A percentile compares a stretch with the other conserved stretches of the same genome.
Conservation (phyloP, 1,284 basidiomycete genomes). For the Cryptococcus jaspeensis region DNA sequence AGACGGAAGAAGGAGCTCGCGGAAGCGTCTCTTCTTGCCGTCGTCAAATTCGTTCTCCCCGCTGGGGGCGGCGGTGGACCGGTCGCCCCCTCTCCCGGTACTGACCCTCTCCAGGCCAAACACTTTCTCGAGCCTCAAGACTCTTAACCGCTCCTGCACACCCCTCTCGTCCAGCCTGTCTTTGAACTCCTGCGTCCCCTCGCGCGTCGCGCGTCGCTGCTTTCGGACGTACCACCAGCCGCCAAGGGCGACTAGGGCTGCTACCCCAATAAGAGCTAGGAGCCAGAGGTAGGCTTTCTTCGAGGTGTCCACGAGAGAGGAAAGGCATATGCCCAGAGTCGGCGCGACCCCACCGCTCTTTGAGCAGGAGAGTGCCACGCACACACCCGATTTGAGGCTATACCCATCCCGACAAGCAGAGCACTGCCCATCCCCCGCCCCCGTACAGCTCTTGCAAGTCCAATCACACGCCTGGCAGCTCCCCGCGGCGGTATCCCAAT, state of each 20-base stretch:
- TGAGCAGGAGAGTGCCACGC: conserved; percentile 32
- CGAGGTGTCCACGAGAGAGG: conserved; percentile 26
- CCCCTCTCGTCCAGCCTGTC: conserved; percentile 32
- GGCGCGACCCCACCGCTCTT: conserved; percentile 24
- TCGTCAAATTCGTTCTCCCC: conserved; percentile 6
- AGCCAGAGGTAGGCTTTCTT: conserved; percentile 21
- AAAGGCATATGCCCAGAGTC: conserved; percentile 49
- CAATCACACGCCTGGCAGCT: conserved; percentile 45
- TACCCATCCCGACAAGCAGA: conserved; percentile 42
- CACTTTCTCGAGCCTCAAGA: conserved; percentile 23
- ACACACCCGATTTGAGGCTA: conserved; percentile 40
- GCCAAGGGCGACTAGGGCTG: conserved; percentile 17
- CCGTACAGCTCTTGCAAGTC: conserved; percentile 46
- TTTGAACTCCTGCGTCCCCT: conserved; percentile 39
- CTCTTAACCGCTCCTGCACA: conserved; percentile 22
- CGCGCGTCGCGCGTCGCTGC: conserved; percentile 32
- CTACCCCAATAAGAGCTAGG: conserved; percentile 24
- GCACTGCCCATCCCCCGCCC: conserved; percentile 31
- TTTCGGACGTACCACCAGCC: conserved; percentile 32
- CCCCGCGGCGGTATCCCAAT: conserved; percentile 32
- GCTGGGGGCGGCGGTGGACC: not conserved
- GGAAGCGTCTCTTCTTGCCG: conserved; percentile 14
- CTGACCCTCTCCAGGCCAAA: conserved; percentile 31
- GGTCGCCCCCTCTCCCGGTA: not conserved
- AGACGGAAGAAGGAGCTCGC: conserved; percentile 23